Evolutionary conservation across 805 yeast species (phyloP), one percentile per base, ranked within the genome.

Genomic region (Wickerhamomyces chaumierensis): DNA sequence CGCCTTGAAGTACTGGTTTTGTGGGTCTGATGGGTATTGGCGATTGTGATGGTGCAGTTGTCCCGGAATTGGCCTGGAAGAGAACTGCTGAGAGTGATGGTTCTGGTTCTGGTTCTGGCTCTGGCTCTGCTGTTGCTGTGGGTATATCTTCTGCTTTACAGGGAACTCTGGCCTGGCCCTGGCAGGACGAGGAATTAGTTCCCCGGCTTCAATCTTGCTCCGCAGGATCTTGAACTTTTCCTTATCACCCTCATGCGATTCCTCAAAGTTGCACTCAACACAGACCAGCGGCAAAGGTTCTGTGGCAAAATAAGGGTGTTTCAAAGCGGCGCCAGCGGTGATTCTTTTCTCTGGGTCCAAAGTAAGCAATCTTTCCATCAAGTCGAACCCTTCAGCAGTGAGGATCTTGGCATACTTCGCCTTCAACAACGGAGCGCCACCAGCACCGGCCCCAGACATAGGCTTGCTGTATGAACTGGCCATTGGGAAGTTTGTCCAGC

Each of bases 231-330:
- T 68, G 60, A 71, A 67, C 45, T 75, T 65, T 44, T 75, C 74
- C 36, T 74, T 74, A 58, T 86, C 96, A 19, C 87, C 71, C 57
- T 90, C 97, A 56, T 92, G 96, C 44, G 94, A 75, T 45, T 88
- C 94, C 47, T 81, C 88, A 47, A 81, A 81, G 16, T 42, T 38
- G 8, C 43, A 42, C 3, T 21, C 15, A 21, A 69, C 69, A 3
- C 86, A 81, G n/a, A 39, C 46, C 0, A 77, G 73, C 13, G 95
- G 86, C 18, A 70, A 46, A 0, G 96, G 96, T 0, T 69, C 77
- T 3, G 63, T 63, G 15, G 55, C 63, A 60, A 92, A 87, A 61
- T 78, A 92, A 2, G 60, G 64, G 48, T 85, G 87, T 14, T 70
- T 62, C 36, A 84, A 57, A 0, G 96, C 96, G 39, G 77, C 83